Percentiles rank a stretch among this genome's conserved stretches.
phyloP scores from a whole-genome alignment of 345 rosid species.

The Ceriops zippeliana region DNA sequence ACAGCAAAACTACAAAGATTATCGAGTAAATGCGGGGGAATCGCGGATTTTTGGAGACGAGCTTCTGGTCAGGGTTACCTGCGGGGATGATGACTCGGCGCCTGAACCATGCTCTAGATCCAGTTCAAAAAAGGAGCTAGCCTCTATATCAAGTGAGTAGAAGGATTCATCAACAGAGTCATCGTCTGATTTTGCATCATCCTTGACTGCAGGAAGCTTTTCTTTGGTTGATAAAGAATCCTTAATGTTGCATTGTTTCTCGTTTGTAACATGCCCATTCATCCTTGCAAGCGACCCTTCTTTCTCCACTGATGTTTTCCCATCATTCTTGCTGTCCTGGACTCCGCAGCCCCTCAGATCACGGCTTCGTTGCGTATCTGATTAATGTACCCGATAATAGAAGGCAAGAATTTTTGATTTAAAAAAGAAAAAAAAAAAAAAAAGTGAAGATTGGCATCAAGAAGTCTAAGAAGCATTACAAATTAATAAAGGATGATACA shows the following conservation, averaged over 20 bases:
- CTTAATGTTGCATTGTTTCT: not conserved
- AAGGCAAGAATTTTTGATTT: not conserved
- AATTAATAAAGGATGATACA: not conserved
- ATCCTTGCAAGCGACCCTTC: not conserved
- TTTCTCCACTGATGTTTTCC: not conserved
- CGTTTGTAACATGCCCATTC: not conserved
- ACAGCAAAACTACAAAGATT: no score
- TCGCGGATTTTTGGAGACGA: not conserved
- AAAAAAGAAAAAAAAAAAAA: not conserved
- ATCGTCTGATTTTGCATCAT: conserved; percentile 9
- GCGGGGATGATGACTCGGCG: not conserved
- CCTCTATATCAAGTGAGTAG: conserved; percentile 6
- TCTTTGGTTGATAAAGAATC: not conserved
- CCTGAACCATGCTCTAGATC: not conserved
- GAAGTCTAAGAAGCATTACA: not conserved
- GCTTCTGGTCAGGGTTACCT: not conserved
- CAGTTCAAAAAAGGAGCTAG: no score
- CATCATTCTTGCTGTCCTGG: not conserved
- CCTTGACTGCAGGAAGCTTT: conserved; percentile 4
- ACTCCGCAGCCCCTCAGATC: not conserved
- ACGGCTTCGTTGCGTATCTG: not conserved
- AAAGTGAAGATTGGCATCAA: not conserved
- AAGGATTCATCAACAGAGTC: conserved; percentile 6
- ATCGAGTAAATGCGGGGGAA: not conserved
- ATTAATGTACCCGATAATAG: not conserved